These are phyloP conservation scores for Gastroboletus turbinatus DNA, from an alignment of 1,284 basidiomycete species.

Conservation along the genomic window DNA sequence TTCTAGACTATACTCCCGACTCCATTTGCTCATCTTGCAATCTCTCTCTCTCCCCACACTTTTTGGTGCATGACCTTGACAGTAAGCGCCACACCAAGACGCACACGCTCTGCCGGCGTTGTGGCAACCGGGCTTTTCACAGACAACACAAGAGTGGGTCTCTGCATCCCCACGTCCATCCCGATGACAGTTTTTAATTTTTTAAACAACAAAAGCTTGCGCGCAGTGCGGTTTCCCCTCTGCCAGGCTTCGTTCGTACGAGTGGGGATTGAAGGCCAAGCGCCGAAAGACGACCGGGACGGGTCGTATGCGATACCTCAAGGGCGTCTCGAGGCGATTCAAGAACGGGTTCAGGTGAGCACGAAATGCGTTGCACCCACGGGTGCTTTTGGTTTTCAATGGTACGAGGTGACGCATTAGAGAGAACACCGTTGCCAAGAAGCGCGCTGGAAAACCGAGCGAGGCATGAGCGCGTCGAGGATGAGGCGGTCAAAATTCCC, in stretches of 20 bases:
- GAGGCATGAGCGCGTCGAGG: constrained; percentile 43
- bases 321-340: constrained; percentile 88
- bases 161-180: neutral
- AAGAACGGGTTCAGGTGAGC: constrained; percentile 94
- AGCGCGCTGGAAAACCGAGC: constrained; percentile 46
- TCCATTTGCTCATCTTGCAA: neutral
- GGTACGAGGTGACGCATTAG: constrained; percentile 36
- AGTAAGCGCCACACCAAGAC: constrained; percentile 99
- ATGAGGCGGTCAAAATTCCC: neutral
- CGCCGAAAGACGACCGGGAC: constrained; percentile 99
- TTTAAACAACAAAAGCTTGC: constrained; percentile 44
- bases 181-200: no score
- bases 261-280: constrained; percentile 99
- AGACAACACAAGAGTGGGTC: constrained; percentile 91
- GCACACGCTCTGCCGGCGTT: constrained; percentile 96
- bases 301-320: constrained; percentile 95
- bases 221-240: constrained; percentile 95
- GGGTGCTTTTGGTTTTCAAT: neutral
- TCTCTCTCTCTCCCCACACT: neutral
- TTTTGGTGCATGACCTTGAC: neutral
- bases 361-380: accelerated
- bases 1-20: neutral
- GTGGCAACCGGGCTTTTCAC: constrained; percentile 92
- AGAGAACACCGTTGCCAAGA: constrained; percentile 79
- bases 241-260: constrained; percentile 93